A percentile compares a stretch with the other conserved stretches of the same genome.
These are phyloP conservation scores for Hypoxylon sp. DNA, from an alignment of 2,329 filamentous ascomycete species.

Conservation along the genomic window DNA sequence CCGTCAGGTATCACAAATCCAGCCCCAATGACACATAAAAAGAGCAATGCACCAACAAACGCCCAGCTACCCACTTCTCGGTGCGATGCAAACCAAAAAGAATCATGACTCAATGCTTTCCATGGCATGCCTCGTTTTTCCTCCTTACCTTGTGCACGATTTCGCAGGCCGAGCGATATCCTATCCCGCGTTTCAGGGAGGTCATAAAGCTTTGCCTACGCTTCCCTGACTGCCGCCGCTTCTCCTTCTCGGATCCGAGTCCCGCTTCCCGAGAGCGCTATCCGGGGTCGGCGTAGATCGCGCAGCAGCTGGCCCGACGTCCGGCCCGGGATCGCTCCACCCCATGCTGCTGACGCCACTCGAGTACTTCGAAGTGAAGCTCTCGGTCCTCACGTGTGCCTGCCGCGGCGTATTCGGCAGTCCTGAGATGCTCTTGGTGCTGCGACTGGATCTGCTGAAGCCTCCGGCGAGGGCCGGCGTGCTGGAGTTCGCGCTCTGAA, in stretches of 20 bases:
- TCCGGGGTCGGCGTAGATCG: conserved; percentile 47
- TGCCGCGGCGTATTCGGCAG: conserved; percentile 47
- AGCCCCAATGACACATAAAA: conserved; percentile 28
- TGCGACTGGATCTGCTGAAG: conserved; percentile 37
- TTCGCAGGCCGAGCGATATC: neutral
- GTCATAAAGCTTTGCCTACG: conserved; percentile 53
- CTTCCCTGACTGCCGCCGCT: conserved; percentile 46
- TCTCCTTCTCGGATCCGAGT: conserved; percentile 38
- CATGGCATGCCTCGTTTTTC: conserved; percentile 18
- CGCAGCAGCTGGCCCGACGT: conserved; percentile 58
- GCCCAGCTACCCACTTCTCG: conserved; percentile 36
- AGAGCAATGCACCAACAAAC: conserved; percentile 35
- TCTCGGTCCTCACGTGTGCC: conserved; percentile 54
- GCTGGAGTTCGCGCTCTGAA: conserved; percentile 44
- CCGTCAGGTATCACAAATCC: conserved; percentile 53
- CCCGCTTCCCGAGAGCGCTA: conserved; percentile 26
- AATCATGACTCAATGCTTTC: conserved; percentile 1
- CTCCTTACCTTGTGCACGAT: neutral
- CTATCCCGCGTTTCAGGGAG: neutral
- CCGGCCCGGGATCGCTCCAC: conserved; percentile 67
- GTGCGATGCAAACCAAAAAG: conserved; percentile 28
- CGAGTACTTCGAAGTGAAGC: conserved; percentile 61
- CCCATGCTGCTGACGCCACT: conserved; percentile 60
- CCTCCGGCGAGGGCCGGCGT: conserved; percentile 49
- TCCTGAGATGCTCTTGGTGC: conserved; percentile 37